Base-by-base conservation (phyloP, 1,284 basidiomycete species). In the Omphalotus olearius region DNA sequence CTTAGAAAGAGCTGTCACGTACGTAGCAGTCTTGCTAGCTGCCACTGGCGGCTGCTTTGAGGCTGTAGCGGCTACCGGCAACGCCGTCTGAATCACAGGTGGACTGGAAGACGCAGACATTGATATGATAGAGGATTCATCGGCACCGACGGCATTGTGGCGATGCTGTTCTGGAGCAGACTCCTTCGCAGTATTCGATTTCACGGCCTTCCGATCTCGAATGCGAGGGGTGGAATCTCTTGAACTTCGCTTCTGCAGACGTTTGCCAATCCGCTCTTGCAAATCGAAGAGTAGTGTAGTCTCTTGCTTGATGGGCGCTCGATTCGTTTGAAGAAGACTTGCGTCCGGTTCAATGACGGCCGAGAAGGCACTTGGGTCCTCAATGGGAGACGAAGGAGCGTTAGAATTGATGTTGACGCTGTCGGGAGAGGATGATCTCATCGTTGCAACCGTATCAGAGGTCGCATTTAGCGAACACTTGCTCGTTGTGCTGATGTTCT, bases 341-440 rank as follows among this genome's bases (percentile, higher is more conserved):
- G 9, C 2, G 2, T 42, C 25, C 6, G 26, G 10, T 30, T 16
- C 28, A 48, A 23, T 3, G 16, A 20, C 9, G 42, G 44, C 51
- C 13, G 45, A 16, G 26, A 52, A 47, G 13, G 55, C 30, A 47
- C 62, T 67, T 5, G 61, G 42, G 16, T 70, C 70, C 57, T 72
- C 71, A 53, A 73, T 72, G 1, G 67, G 66, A n/a, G 66, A 69
- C n/a, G 64, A 67, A 13, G 62, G 60, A 45, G 60, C 59, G 47
- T 57, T 40, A 14, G 38, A 28, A 5, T 17, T 17, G 9, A 9
- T 23, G 6, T 30, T 28, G 36, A 14, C 6, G 1, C 14, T 16
- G 4, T 23, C 13, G 11, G 45, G 25, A n/a, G 7, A n/a, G 3
- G 5, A 25, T n/a, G 41, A 26, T 43, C 9, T 33, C 3, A 33